Base-by-base conservation (phyloP, 2,329 filamentous ascomycete genomes). In the Botrytis deweyae region DNA sequence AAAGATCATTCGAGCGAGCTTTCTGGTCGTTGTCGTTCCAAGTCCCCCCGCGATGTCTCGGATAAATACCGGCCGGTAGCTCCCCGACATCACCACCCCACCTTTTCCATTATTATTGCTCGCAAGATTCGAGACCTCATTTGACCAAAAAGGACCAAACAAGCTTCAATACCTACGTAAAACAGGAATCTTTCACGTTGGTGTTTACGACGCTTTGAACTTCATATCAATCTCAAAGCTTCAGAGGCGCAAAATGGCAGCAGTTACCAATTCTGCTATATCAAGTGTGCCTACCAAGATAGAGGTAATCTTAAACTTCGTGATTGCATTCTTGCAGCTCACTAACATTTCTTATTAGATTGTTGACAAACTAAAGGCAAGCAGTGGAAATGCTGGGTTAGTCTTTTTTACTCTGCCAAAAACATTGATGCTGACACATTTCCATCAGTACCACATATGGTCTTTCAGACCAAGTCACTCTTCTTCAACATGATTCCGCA, bases 401-500 rank as follows among this genome's bases (percentile, higher is more conserved):
- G 66, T 68, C 49, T n/a, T 16, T 6, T 9, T 58, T 9, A 14
- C 6, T 25, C 25, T 10, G 9, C 18, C 16, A 29, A 33, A 22
- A 52, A 4, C 9, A 25, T 22, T 42, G 36, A 68, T 12, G 33
- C 76, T 77, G 58, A 78, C 68, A 64, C 33, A 10, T 61, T 42
- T 3, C n/a, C 14, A 49, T 55, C 64, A 80, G 79, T 68, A 20
- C 75, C 16, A 40, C 71, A n/a, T 66, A 72, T n/a, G 70, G 69
- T 22, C 69, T 75, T 7, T 73, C 74, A 59, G 78, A 80, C 44
- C 63, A 80, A 72, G 69, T 86, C 4, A 80, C 76, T 9, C 76
- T 86, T 61, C 78, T 81, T 2, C 80, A 82, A 70, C 84, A 86
- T 73, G 80, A 84, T 59, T 68, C 79, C 4, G 77, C 77, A n/a